A percentile compares a stretch with the other conserved stretches of the same genome.
These are phyloP conservation scores for Emergomyces africanus DNA, from an alignment of 2,329 filamentous ascomycete genomes.

Conservation along the genomic window DNA sequence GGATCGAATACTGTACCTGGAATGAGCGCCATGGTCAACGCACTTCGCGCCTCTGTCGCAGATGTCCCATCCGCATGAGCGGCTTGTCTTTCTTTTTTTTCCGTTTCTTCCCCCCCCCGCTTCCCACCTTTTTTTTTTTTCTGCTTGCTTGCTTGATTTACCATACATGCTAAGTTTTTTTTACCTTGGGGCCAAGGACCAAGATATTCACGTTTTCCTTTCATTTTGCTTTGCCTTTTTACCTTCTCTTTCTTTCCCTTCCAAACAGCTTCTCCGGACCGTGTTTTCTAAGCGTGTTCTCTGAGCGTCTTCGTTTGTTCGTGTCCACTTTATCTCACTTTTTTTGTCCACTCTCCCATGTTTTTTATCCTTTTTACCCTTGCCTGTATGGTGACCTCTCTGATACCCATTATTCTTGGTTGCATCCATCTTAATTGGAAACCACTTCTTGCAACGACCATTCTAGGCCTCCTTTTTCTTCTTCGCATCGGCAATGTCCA, in stretches of 20 bases:
- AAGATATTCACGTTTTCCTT: background rate
- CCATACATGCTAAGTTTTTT: background rate
- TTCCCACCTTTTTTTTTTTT: no score
- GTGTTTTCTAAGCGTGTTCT: background rate
- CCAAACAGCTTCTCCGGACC: background rate
- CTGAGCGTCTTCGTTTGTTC: background rate
- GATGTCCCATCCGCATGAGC: slow-evolving; percentile 9
- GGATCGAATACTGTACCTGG: slow-evolving; percentile 14
- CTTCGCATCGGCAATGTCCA: background rate
- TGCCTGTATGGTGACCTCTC: no score
- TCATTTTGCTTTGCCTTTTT: background rate
- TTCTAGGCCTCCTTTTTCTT: slow-evolving; percentile 1
- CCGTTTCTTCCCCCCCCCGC: no score
- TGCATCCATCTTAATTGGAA: no score
- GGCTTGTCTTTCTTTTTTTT: background rate
- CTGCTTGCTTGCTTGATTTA: background rate
- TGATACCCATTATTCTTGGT: slow-evolving; percentile 5
- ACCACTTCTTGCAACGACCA: no score
- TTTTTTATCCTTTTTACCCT: no score
- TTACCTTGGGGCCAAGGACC: background rate
- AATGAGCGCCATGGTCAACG: slow-evolving; percentile 16
- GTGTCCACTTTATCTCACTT: background rate
- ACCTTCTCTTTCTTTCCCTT: background rate
- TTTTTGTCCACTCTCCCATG: background rate
- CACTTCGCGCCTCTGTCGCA: slow-evolving; percentile 12